Evolutionary conservation across 805 yeast genomes (phyloP), one percentile per base, ranked within the genome.

Genomic region (Candida insectorum): DNA sequence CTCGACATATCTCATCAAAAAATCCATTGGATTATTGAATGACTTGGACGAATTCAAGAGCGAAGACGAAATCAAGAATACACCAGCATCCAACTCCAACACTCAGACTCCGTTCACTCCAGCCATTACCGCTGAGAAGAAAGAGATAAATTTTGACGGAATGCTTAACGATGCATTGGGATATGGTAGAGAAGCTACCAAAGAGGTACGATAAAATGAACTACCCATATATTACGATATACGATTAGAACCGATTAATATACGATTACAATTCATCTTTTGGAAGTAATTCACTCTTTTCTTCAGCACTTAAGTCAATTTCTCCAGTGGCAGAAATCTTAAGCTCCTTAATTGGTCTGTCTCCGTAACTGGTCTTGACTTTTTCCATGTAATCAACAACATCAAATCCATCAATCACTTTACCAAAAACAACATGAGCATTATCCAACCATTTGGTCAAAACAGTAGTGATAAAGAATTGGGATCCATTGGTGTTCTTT

Each of bases 401-500:
- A 45, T 91, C 96, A 69, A 79, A 71, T 30, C 97, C 97, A 37
- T 82, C 88, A 12, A 87, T 38, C 36, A 93, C 96, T 65, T 87
- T 86, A 46, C 98, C 98, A 53, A 93, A 93, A 26, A 93, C 98
- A 55, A 93, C 98, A 62, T 93, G 98, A 49, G 70, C 79, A 45
- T 94, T 93, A 55, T 93, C 87, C 55, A 93, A 77, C 97, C 98
- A 93, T 31, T 81, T 67, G 36, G 96, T 86, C 22, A 76, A 73
- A 15, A 84, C 96, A 17, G 97, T 89, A 53, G 96, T 88, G 66
- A 93, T 83, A 77, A 91, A 89, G 70, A 89, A 89, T 71, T 89
- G 97, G 36, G 96, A 88, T 38, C 97, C 97, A 71, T 91, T 91
- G 71, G 97, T 86, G 81, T 87, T 85, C 65, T 95, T 95, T 52